Evolutionary conservation across 2,329 filamentous ascomycete species (phyloP).

Genomic region (Dendrostoma leiphaemia): DNA sequence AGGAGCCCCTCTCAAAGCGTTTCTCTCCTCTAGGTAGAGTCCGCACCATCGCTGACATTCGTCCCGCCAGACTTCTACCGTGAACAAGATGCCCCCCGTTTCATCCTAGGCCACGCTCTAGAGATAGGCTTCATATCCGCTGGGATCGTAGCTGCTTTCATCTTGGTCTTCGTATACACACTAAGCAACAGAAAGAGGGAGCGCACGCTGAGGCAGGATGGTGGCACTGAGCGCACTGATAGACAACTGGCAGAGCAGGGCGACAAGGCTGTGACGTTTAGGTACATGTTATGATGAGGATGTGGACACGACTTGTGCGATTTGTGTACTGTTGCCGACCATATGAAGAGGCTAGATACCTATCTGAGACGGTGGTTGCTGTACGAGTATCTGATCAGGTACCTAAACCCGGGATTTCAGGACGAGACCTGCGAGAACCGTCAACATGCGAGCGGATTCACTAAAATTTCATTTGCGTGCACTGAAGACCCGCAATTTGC

Average conservation of each 20-base stretch:
- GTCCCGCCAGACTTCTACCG: slow-evolving; percentile 66
- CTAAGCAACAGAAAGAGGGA: background rate
- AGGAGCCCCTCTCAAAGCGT: too few species aligned
- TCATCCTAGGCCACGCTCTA: slow-evolving; percentile 37
- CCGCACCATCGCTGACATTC: background rate
- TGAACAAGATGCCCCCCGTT: slow-evolving; percentile 44
- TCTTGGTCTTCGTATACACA: background rate
- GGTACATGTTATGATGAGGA: background rate
- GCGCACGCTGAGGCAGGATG: background rate
- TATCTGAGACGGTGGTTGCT: too few species aligned
- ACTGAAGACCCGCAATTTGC: too few species aligned
- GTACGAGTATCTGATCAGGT: too few species aligned
- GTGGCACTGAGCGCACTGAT: background rate
- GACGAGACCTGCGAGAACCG: too few species aligned
- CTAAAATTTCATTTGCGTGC: too few species aligned
- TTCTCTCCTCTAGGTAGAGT: too few species aligned
- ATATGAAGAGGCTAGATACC: too few species aligned
- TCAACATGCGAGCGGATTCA: too few species aligned
- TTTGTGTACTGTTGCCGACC: too few species aligned
- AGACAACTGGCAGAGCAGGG: background rate
- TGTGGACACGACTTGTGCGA: too few species aligned
- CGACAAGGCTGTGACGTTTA: background rate
- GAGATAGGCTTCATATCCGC: background rate
- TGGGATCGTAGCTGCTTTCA: background rate
- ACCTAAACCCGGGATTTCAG: too few species aligned